phyloP scores from a whole-genome alignment of 805 yeast genomes.

The Candida montana region DNA sequence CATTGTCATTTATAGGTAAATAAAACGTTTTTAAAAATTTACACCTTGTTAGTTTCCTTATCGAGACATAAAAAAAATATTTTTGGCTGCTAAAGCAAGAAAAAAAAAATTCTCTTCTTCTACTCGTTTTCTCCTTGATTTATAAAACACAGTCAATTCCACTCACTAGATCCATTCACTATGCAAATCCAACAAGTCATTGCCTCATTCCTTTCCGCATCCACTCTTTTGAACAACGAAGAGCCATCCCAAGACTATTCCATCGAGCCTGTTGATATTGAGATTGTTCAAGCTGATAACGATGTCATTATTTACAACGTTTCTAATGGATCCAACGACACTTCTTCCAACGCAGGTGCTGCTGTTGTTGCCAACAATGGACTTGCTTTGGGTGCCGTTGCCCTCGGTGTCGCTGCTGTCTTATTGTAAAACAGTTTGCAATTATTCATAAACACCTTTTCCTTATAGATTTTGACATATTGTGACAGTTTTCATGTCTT shows the following conservation, averaged over 20 bases:
- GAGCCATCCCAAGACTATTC: neutral
- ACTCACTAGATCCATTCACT: neutral
- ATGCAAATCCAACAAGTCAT: constrained; percentile 29
- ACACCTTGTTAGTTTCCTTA: neutral
- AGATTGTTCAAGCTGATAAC: constrained; percentile 5
- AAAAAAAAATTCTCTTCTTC: neutral
- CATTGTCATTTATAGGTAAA: too few relatives aligned
- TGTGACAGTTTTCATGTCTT: too few relatives aligned
- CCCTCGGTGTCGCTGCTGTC: constrained; percentile 23
- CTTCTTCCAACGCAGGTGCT: constrained; percentile 24
- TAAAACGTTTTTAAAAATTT: too few relatives aligned
- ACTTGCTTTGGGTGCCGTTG: constrained; percentile 21
- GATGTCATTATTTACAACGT: constrained; percentile 13
- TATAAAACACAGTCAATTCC: neutral
- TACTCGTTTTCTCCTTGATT: too few relatives aligned
- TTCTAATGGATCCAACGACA: constrained; percentile 22
- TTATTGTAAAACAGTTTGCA: constrained; percentile 25
- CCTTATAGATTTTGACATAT: too few relatives aligned
- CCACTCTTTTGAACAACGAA: constrained; percentile 16
- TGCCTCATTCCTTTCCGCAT: constrained; percentile 24
- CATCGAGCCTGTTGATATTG: constrained; percentile 5
- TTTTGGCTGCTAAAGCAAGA: too few relatives aligned
- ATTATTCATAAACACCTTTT: too few relatives aligned
- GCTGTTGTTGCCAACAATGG: constrained; percentile 16
- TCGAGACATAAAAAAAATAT: too few relatives aligned